Evolutionary conservation across 2,329 filamentous ascomycete species (phyloP).

Genomic region (Colletotrichum tabaci): DNA sequence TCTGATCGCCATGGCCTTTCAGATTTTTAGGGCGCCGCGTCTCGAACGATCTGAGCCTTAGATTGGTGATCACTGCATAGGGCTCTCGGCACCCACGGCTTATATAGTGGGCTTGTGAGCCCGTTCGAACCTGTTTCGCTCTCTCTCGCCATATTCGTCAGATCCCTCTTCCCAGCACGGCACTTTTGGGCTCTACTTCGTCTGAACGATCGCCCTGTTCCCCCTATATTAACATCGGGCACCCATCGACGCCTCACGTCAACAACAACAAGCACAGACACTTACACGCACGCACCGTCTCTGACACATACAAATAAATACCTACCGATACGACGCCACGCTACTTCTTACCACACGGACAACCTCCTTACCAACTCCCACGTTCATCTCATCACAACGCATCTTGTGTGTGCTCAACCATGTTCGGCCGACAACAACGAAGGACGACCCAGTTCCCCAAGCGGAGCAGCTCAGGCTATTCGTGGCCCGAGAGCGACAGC

Average conservation of each 20-base stretch:
- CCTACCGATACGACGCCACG: neutral
- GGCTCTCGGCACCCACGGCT: slow-evolving; percentile 32
- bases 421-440: slow-evolving; percentile 37
- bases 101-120: slow-evolving; percentile 39
- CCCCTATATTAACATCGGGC: slow-evolving; percentile 14
- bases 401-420: neutral
- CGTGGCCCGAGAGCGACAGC: slow-evolving; percentile 41
- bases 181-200: slow-evolving; percentile 23
- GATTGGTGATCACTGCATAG: slow-evolving; percentile 42
- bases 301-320: slow-evolving; percentile 2
- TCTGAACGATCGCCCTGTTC: slow-evolving; percentile 7
- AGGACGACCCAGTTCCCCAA: slow-evolving; percentile 20
- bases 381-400: slow-evolving; percentile 5
- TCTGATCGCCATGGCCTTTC: slow-evolving; percentile 34
- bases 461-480: slow-evolving; percentile 35
- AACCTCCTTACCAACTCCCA: neutral
- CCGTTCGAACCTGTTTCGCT: neutral
- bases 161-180: slow-evolving; percentile 4
- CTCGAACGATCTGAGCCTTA: slow-evolving; percentile 39
- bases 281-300: neutral
- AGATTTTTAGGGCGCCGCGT: slow-evolving; percentile 36
- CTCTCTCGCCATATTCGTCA: neutral
- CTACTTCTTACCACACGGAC: neutral
- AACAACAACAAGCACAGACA: slow-evolving; percentile 9
- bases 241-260: slow-evolving; percentile 19